phyloP scores from a whole-genome alignment of 768 basidiomycete genomes.

The Tephrocybe sp. region DNA sequence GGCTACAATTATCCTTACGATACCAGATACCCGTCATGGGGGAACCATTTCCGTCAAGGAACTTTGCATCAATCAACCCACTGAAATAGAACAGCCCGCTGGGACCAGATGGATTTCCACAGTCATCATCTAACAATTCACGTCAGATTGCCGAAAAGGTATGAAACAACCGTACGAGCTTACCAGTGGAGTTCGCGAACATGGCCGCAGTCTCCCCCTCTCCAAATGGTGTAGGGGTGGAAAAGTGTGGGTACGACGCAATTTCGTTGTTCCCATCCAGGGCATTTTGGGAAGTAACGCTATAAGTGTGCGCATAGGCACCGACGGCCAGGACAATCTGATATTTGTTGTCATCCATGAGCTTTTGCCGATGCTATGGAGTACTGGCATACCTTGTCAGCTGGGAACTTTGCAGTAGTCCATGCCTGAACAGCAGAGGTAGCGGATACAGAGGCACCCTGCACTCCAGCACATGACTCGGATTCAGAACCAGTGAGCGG shows the following conservation, averaged over 20 bases:
- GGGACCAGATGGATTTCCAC: constrained; percentile 38
- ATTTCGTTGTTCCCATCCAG: constrained; percentile 31
- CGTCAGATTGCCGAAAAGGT: neutral
- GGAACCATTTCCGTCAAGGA: constrained; percentile 46
- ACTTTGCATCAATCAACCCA: constrained; percentile 55
- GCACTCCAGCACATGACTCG: no score
- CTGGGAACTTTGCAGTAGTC: constrained; percentile 76
- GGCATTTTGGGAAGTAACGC: constrained; percentile 40
- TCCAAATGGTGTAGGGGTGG: neutral
- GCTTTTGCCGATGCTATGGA: neutral
- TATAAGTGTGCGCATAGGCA: constrained; percentile 76
- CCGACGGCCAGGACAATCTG: constrained; percentile 79
- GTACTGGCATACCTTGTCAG: constrained; percentile 26
- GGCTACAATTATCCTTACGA: constrained; percentile 63
- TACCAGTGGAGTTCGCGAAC: no score
- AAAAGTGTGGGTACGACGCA: constrained; percentile 49
- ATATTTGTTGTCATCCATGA: neutral
- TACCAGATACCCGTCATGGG: constrained; percentile 53
- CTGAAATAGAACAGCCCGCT: constrained; percentile 62
- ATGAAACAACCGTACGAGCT: no score
- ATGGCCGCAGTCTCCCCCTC: neutral
- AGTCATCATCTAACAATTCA: constrained; percentile 34
- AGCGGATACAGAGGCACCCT: constrained; percentile 72
- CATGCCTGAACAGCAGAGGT: constrained; percentile 70
- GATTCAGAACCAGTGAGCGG: constrained; percentile 76